These are phyloP conservation scores for Bretschneidera sinensis DNA, from an alignment of 345 rosid genomes.

Conservation along the genomic window DNA sequence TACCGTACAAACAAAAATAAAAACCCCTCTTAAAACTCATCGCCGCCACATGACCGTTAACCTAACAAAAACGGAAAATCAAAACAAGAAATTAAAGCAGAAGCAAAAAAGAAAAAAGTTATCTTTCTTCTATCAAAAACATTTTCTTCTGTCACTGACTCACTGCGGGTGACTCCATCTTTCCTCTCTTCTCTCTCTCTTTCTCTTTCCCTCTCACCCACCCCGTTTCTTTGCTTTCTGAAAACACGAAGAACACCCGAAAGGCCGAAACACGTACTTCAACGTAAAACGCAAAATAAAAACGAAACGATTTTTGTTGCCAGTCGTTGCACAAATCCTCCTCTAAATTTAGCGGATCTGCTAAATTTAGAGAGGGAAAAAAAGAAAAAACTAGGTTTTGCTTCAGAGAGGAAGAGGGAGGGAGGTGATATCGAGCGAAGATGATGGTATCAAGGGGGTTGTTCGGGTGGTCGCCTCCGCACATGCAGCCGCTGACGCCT, in stretches of 20 bases:
- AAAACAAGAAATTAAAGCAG: neutral
- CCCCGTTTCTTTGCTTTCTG: neutral
- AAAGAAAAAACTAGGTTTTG: slow-evolving; percentile 31
- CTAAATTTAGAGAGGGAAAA: neutral
- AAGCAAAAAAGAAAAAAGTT: neutral
- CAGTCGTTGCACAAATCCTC: slow-evolving; percentile 18
- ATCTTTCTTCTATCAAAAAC: neutral
- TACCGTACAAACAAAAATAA: too few relatives aligned
- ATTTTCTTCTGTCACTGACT: too few relatives aligned
- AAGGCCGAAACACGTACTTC: neutral
- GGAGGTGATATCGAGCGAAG: neutral
- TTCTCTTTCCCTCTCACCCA: slow-evolving; percentile 12
- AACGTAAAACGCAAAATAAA: slow-evolving; percentile 7
- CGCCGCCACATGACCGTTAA: too few relatives aligned
- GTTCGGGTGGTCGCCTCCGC: slow-evolving; percentile 99
- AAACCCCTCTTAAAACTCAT: too few relatives aligned
- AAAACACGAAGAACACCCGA: too few relatives aligned
- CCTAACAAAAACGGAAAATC: too few relatives aligned
- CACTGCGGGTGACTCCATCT: slow-evolving; percentile 12
- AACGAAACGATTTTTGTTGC: slow-evolving; percentile 18
- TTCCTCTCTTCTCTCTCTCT: neutral
- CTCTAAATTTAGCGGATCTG: slow-evolving; percentile 39
- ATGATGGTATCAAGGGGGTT: slow-evolving; percentile 96
- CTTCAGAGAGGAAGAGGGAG: slow-evolving; percentile 10
- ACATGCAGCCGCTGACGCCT: slow-evolving; percentile 94